A percentile compares a stretch with the other conserved stretches of the same genome.
Evolutionary conservation across 495 filamentous ascomycete species (phyloP).

Genomic region (Aspergillus biplanus): DNA sequence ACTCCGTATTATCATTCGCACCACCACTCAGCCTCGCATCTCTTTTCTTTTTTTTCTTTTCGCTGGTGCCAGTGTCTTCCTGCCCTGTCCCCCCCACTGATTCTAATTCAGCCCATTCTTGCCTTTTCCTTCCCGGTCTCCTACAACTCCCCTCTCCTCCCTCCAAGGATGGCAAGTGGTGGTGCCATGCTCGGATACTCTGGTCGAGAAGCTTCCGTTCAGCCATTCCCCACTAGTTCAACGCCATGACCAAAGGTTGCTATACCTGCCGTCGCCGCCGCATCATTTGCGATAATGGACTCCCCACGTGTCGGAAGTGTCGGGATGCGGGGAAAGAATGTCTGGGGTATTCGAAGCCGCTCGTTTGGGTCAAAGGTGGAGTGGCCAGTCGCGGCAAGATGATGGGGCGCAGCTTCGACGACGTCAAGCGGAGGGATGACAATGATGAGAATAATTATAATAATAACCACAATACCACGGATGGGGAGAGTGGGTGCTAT

Average conservation of each 20-base stretch:
- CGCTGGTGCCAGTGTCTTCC: not conserved
- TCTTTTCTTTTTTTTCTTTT: constrained; percentile 17
- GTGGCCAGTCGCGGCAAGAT: constrained; percentile 55
- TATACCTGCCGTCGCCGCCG: constrained; percentile 55
- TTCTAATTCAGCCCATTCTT: not conserved
- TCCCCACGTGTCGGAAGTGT: constrained; percentile 65
- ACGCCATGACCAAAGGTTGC: constrained; percentile 51
- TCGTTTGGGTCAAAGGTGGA: constrained; percentile 56
- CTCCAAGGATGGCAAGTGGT: constrained; percentile 27
- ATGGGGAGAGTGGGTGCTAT: not conserved
- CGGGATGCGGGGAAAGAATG: constrained; percentile 65
- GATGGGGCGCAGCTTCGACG: constrained; percentile 54
- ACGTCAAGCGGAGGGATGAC: constrained; percentile 29
- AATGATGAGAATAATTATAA: not conserved
- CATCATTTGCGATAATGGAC: constrained; percentile 63
- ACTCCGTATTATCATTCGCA: no score
- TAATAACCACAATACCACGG: not conserved
- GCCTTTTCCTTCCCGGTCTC: not conserved
- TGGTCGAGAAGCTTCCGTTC: constrained; percentile 20
- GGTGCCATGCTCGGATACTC: constrained; percentile 24
- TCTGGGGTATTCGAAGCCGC: constrained; percentile 61
- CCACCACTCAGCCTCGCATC: not conserved
- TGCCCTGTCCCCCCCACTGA: constrained; percentile 6
- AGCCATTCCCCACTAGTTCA: constrained; percentile 7
- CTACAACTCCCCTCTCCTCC: constrained; percentile 3